Evolutionary conservation across 1,284 basidiomycete genomes (phyloP), one percentile per base, ranked within the genome.

Genomic region (Cutaneotrichosporon sp.): DNA sequence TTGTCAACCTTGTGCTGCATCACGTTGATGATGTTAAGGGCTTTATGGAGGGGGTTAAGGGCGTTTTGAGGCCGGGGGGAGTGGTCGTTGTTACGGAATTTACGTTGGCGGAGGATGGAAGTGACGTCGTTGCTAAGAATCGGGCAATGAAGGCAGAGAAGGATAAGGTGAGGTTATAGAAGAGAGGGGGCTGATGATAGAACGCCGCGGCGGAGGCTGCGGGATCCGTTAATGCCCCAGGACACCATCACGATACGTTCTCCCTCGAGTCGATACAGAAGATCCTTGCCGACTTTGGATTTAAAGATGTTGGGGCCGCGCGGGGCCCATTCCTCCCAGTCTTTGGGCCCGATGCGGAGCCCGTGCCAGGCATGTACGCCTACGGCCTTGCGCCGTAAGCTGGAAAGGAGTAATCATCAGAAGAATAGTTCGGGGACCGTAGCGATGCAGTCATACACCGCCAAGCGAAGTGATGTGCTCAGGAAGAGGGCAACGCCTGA

Each of bases 1-100:
- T 74, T 32, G 65, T 64, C 9, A 77, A 72, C 46, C 66, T 76
- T 22, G 75, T 77, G 1, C 31, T 74, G 32, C 76, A 78, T 64
- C 76, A 78, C 62, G 73, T 78, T 0, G 64, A 65, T 53, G 65
- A 69, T 50, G 21, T 64, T 6, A 16, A 14, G 5, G 10, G 18
- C 0, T 66, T 66, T 59, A 52, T 69, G 8, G 50, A 26, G 4
- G 68, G 68, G 18, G 59, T 66, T 5, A 46, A 7, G 10, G 49
- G 51, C 26, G 38, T 66, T 18, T 63, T 69, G 46, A 60, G 58
- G 49, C 68, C 68, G 18, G 65, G 65, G 0, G 68, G 65, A 16
- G 26, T 56, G 26, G 31, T 66, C 4, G 59, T 69, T 22, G 51
- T 66, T 16, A 46, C 58, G 46, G 68, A 69, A 57, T 69, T 69